Evolutionary conservation across 495 filamentous ascomycete genomes (phyloP).

Genomic region (Hypoxylon intermedium): DNA sequence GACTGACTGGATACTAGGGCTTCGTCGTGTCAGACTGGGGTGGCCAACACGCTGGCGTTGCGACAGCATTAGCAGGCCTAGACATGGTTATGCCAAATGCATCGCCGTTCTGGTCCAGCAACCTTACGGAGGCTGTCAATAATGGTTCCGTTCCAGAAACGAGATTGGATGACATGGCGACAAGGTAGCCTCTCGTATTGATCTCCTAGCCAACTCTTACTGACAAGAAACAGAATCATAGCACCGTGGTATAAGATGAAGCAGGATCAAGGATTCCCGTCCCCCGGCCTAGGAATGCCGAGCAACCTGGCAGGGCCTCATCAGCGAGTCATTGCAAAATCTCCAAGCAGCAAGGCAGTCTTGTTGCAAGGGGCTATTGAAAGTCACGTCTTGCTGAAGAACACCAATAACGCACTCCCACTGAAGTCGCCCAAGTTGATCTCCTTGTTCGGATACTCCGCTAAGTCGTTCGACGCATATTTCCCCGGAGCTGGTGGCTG

Average conservation of each 20-base stretch:
- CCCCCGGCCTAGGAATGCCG: constrained; percentile 53
- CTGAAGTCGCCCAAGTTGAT: constrained; percentile 57
- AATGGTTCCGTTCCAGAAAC: constrained; percentile 59
- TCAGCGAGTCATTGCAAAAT: constrained; percentile 56
- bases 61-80: constrained; percentile 61
- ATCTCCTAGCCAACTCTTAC: neutral
- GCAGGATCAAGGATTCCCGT: constrained; percentile 61
- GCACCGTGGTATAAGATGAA: constrained; percentile 64
- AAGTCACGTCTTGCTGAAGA: constrained; percentile 70
- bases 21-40: constrained; percentile 71
- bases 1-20: constrained; percentile 47
- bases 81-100: constrained; percentile 68
- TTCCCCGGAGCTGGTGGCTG: constrained; percentile 37
- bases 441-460: constrained; percentile 61
- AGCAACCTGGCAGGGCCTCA: constrained; percentile 62
- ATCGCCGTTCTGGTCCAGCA: constrained; percentile 46
- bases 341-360: constrained; percentile 48
- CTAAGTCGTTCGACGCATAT: constrained; percentile 52
- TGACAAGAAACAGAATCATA: constrained; percentile 59
- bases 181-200: constrained; percentile 37
- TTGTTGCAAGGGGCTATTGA: constrained; percentile 58
- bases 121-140: constrained; percentile 53
- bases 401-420: constrained; percentile 62
- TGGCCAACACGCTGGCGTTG: constrained; percentile 63
- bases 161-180: constrained; percentile 61